These are phyloP conservation scores for Climacium dendroides DNA, from an alignment of 225 moss, liverwort and hornwort genomes.

Conservation along the genomic window DNA sequence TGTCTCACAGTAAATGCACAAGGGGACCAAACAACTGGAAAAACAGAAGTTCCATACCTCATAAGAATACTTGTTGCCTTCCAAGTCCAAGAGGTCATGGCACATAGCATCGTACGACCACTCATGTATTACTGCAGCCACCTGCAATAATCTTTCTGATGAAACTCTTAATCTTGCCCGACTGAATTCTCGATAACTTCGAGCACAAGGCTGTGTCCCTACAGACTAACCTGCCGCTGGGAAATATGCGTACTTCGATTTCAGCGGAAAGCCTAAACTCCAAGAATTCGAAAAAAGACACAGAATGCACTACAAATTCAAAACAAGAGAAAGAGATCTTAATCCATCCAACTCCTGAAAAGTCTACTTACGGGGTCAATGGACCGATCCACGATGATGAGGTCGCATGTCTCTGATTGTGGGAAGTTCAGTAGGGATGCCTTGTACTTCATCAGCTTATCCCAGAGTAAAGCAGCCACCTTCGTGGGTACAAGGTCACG, in stretches of 20 bases:
- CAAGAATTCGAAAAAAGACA: not conserved
- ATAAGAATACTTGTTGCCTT: slow-evolving; percentile 69
- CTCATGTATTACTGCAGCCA: slow-evolving; percentile 92
- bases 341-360: not conserved
- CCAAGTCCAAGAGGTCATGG: slow-evolving; percentile 60
- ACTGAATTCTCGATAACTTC: not conserved
- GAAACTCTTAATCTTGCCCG: not conserved
- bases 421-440: slow-evolving; percentile 64
- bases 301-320: not conserved
- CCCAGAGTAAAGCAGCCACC: slow-evolving; percentile 88
- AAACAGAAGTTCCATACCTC: not conserved
- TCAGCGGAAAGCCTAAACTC: not conserved
- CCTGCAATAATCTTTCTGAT: slow-evolving; percentile 45
- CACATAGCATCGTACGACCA: slow-evolving; percentile 99
- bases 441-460: slow-evolving; percentile 94
- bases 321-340: not conserved
- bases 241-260: not conserved
- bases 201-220: not conserved
- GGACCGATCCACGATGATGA: slow-evolving; percentile 87
- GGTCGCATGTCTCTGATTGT: slow-evolving; percentile 89
- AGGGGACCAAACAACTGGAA: not conserved
- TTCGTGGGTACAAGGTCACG: slow-evolving; percentile 88
- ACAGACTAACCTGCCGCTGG: not conserved
- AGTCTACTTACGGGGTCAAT: slow-evolving; percentile 70
- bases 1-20: not conserved